Evolutionary conservation across 1,284 basidiomycete genomes (phyloP).

Genomic region (Apiotrichum sp.): DNA sequence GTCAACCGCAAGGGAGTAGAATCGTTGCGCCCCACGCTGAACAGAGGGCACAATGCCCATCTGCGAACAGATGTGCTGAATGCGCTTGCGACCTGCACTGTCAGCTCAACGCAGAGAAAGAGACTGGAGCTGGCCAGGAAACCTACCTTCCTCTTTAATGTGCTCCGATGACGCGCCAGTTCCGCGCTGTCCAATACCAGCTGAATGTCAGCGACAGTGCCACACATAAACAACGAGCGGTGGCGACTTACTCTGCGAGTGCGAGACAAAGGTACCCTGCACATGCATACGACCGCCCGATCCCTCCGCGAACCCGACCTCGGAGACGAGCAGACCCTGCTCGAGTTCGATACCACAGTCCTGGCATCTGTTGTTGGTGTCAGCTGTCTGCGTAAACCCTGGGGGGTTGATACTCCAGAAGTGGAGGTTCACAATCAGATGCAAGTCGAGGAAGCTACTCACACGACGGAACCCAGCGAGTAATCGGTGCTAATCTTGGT

Average conservation of each 20-base stretch:
- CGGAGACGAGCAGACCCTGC: constrained; percentile 88
- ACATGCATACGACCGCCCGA: constrained; percentile 89
- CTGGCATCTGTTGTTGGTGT: constrained; percentile 54
- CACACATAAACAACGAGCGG: constrained; percentile 41
- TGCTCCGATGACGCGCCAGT: constrained; percentile 26
- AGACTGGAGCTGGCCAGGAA: too few species aligned
- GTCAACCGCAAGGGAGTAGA: constrained; percentile 90
- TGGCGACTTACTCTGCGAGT: constrained; percentile 65
- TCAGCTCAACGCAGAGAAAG: background rate
- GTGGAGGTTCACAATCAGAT: background rate
- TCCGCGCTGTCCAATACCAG: constrained; percentile 27
- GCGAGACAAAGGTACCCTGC: constrained; percentile 88
- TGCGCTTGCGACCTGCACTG: constrained; percentile 66
- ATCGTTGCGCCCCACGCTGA: constrained; percentile 71
- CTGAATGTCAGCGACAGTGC: constrained; percentile 9
- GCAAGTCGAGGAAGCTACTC: constrained; percentile 7
- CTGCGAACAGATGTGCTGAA: constrained; percentile 70
- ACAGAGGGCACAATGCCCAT: constrained; percentile 75
- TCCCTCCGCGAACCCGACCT: constrained; percentile 91
- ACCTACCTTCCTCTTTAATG: constrained; percentile 37
- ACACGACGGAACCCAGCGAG: constrained; percentile 34
- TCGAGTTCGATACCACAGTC: constrained; percentile 84
- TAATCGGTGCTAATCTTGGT: constrained; percentile 28
- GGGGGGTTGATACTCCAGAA: too few species aligned
- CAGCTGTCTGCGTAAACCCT: too few species aligned